These are phyloP conservation scores for Hortaea werneckii DNA, from an alignment of 2,329 filamentous ascomycete species.

Conservation along the genomic window DNA sequence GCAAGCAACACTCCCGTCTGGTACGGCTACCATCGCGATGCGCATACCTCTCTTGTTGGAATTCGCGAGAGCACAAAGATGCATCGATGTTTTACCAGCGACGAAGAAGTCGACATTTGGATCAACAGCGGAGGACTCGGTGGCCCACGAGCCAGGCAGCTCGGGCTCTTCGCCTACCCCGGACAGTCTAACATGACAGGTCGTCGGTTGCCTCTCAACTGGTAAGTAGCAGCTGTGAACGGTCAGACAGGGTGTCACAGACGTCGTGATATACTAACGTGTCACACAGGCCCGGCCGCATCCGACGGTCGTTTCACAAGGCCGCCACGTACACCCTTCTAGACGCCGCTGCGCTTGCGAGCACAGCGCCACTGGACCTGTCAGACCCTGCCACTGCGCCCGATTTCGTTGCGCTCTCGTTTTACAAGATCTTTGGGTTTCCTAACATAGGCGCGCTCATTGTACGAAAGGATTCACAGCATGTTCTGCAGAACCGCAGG, in stretches of 20 bases:
- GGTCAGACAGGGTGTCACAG: slow-evolving; percentile 2
- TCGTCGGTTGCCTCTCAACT: slow-evolving; percentile 25
- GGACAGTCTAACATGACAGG: slow-evolving; percentile 33
- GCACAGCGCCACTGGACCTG: slow-evolving; percentile 50
- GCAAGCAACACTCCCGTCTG: slow-evolving; percentile 37
- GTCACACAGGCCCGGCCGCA: slow-evolving; percentile 20
- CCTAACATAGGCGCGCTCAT: slow-evolving; percentile 53
- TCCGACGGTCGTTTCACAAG: slow-evolving; percentile 25
- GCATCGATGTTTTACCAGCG: slow-evolving; percentile 29
- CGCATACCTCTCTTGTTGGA: slow-evolving; percentile 48
- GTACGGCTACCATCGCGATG: slow-evolving; percentile 52
- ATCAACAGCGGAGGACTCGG: slow-evolving; percentile 29
- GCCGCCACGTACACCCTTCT: slow-evolving; percentile 40
- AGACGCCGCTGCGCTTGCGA: slow-evolving; percentile 56
- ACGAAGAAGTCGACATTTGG: slow-evolving; percentile 33
- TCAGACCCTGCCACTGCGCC: slow-evolving; percentile 42
- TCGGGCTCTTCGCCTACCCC: slow-evolving; percentile 29
- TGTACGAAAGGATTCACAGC: slow-evolving; percentile 45
- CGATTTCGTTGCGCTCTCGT: slow-evolving; percentile 51
- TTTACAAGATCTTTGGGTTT: slow-evolving; percentile 60
- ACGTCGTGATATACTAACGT: slow-evolving; percentile 11
- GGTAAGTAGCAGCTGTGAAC: slow-evolving; percentile 12
- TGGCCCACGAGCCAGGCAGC: slow-evolving; percentile 23
- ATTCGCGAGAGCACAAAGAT: slow-evolving; percentile 25
- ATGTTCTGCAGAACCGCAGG: slow-evolving; percentile 44